Evolutionary conservation across 1,284 basidiomycete species (phyloP), one percentile per base, ranked within the genome.

Genomic region (Tylopilus sp.): DNA sequence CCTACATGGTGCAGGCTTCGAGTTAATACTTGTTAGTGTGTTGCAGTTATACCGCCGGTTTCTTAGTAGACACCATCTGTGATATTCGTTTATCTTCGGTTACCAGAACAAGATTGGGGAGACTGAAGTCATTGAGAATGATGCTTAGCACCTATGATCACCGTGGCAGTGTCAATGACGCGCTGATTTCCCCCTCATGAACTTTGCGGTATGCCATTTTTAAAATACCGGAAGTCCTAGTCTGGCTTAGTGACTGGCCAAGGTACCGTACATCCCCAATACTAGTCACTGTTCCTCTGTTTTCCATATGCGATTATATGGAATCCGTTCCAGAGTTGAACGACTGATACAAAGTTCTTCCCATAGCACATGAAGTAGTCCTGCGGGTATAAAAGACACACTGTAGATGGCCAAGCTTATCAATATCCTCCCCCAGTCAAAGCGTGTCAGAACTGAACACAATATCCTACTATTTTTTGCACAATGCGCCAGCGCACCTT

Each of bases 401-500:
- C 8, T 36, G 44, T 32, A 10, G 26, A 44, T 41, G 26, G 39
- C 32, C 60, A 22, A 51, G 36, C 26, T 58, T 51, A 39, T 32
- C n/a, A 59, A 12, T 36, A 6, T 57, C 44, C 51, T 22, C 26
- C 61, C 36, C 39, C 44, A 58, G 22, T 38, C 32, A 29, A 57
- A 52, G 22, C 22, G 22, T 52, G 52, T 56, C 18, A 1, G 19
- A 24, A 7, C 33, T 39, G 18, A 32, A 51, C 53, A 52, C 53
- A 12, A 24, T 54, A 38, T 33, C 39, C 47, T 53, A n/a, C 26
- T 15, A 36, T n/a, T 29, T 33, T 44, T 47, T 13, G 26, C 53
- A 55, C 18, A 10, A 85, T 86, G 83, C 76, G 72, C 70, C 79
- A 77, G 69, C 64, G 76, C 56, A 67, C 81, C 68, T 70, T 85